Evolutionary conservation across 345 rosid species (phyloP).

Genomic region (Rhodamnia argentea): DNA sequence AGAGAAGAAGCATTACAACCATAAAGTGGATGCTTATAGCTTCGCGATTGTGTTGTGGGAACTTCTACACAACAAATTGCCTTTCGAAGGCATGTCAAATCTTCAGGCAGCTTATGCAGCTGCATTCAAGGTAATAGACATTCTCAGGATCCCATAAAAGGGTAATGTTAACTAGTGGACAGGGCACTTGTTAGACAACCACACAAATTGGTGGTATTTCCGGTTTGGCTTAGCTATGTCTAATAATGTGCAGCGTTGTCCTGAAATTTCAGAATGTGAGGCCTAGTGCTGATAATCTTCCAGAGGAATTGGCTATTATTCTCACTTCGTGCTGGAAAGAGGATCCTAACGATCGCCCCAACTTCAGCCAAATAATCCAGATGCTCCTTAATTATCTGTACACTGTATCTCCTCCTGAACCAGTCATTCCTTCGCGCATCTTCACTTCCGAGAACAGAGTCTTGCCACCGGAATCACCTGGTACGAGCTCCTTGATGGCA

Average conservation of each 20-base stretch:
- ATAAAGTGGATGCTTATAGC: conserved; percentile 94
- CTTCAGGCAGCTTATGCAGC: conserved; percentile 98
- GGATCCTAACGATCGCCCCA: conserved; percentile 78
- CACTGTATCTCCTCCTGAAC: conserved; percentile 42
- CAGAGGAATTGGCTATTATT: conserved; percentile 58
- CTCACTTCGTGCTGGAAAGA: conserved; percentile 94
- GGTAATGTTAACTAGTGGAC: not conserved
- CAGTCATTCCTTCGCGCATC: conserved; percentile 44
- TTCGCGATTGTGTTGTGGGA: conserved; percentile 98
- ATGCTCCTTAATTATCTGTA: conserved; percentile 65
- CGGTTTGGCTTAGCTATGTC: not conserved
- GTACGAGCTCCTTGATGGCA: conserved; percentile 88
- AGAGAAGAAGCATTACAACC: conserved; percentile 95
- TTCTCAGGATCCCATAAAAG: not conserved
- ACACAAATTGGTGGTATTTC: not conserved
- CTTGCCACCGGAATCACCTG: conserved; percentile 81
- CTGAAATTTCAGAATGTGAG: conserved; percentile 55
- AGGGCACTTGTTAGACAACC: not conserved
- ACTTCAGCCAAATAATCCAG: conserved; percentile 77
- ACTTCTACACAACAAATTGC: conserved; percentile 83
- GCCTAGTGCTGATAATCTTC: conserved; percentile 84
- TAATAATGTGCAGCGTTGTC: not conserved
- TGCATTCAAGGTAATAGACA: conserved; percentile 63
- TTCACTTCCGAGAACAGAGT: conserved; percentile 53
- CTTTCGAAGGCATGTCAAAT: conserved; percentile 98